phyloP scores from a whole-genome alignment of 176 grass and related monocot species.

The Oropetium thomaeum region DNA sequence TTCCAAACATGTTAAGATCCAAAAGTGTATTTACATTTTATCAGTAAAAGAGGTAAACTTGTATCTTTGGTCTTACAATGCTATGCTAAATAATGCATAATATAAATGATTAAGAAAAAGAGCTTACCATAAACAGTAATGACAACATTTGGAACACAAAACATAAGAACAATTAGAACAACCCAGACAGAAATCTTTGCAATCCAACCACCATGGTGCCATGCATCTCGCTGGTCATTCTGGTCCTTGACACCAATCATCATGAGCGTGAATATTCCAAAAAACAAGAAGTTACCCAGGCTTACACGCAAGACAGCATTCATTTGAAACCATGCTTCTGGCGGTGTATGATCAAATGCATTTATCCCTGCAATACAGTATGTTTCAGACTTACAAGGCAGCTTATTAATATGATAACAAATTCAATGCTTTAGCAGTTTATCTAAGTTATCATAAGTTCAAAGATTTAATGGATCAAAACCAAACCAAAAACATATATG shows the following conservation, averaged over 20 bases:
- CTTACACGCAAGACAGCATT: constrained; percentile 89
- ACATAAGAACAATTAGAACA: constrained; percentile 84
- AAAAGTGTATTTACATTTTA: not conserved
- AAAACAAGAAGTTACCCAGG: constrained; percentile 95
- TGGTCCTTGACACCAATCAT: constrained; percentile 97
- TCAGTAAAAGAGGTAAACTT: not conserved
- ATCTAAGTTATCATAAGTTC: not conserved
- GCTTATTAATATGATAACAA: not conserved
- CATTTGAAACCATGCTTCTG: constrained; percentile 86
- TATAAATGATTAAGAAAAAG: constrained; percentile 23
- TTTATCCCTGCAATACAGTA: constrained; percentile 48
- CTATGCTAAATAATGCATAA: constrained; percentile 8
- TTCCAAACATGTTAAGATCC: constrained; percentile 2
- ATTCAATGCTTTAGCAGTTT: not conserved
- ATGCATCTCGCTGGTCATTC: constrained; percentile 82
- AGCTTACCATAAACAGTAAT: constrained; percentile 81
- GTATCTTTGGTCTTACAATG: not conserved
- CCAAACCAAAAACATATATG: not conserved
- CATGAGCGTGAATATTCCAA: constrained; percentile 65
- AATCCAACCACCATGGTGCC: constrained; percentile 93
- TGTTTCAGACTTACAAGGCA: not conserved
- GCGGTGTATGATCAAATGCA: constrained; percentile 38
- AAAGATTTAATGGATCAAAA: not conserved
- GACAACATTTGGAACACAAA: constrained; percentile 81
- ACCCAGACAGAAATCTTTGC: constrained; percentile 83